These are phyloP conservation scores for Diutina scorzettiae DNA, from an alignment of 1,139 yeast species.

Conservation along the genomic window DNA sequence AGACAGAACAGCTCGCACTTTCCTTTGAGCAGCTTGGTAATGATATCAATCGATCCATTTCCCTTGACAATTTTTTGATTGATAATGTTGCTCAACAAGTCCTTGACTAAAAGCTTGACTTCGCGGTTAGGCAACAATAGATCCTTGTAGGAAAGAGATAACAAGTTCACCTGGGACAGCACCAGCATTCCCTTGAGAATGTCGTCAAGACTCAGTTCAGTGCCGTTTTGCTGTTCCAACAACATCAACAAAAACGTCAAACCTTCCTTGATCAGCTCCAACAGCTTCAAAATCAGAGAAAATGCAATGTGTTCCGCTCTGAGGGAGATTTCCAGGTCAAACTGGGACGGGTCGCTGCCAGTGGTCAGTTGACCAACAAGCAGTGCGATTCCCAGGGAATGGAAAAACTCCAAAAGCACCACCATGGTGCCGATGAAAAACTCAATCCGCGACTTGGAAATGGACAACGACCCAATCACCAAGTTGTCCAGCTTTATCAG, in stretches of 20 bases:
- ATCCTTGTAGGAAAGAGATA: constrained; percentile 58
- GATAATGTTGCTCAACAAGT: constrained; percentile 76
- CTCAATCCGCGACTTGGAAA: constrained; percentile 10
- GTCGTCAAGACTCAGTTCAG: constrained; percentile 36
- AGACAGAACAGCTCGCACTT: constrained; percentile 95
- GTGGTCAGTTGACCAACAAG: constrained; percentile 18
- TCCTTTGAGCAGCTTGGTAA: constrained; percentile 79
- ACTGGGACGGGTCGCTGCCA: constrained; percentile 27
- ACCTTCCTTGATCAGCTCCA: constrained; percentile 79
- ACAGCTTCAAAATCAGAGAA: constrained; percentile 61
- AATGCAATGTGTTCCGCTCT: constrained; percentile 92
- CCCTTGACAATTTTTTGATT: constrained; percentile 68
- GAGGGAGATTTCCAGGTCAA: constrained; percentile 54
- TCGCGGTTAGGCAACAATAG: constrained; percentile 50
- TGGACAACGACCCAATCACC: constrained; percentile 13
- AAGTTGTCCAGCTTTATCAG: constrained; percentile 37
- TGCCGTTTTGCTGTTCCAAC: constrained; percentile 55
- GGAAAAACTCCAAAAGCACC: constrained; percentile 11
- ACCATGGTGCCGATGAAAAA: constrained; percentile 12
- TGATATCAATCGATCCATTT: constrained; percentile 89
- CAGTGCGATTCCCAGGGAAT: constrained; percentile 17
- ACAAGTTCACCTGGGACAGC: constrained; percentile 56
- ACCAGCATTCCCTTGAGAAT: constrained; percentile 58
- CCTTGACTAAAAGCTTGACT: constrained; percentile 67
- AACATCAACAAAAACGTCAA: constrained; percentile 75